phyloP scores from a whole-genome alignment of 2,329 filamentous ascomycete species.

The Diaporthe longicolla region DNA sequence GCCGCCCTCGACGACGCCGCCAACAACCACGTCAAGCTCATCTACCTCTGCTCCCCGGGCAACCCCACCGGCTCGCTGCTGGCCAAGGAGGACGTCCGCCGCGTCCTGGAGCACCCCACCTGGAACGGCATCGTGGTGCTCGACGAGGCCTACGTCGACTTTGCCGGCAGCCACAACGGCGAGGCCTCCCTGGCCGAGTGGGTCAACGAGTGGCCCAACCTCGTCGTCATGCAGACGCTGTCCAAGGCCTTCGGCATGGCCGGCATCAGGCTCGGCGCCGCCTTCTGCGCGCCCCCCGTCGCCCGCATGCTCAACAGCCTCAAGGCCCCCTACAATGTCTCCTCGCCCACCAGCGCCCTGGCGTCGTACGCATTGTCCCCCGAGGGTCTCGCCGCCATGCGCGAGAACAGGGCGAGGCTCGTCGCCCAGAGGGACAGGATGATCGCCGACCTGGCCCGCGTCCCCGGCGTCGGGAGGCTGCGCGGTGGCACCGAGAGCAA shows the following conservation, averaged over 20 bases:
- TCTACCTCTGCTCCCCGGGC: constrained; percentile 94
- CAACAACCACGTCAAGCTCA: constrained; percentile 80
- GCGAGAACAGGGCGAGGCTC: constrained; percentile 76
- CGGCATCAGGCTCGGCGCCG: constrained; percentile 89
- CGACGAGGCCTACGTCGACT: constrained; percentile 97
- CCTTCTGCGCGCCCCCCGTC: constrained; percentile 82
- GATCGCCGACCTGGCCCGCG: constrained; percentile 77
- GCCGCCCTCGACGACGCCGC: constrained; percentile 67
- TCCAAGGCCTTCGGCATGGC: constrained; percentile 97
- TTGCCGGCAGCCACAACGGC: constrained; percentile 72
- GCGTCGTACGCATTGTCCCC: constrained; percentile 80
- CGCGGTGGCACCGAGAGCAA: constrained; percentile 87
- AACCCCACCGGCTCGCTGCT: constrained; percentile 91
- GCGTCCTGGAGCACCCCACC: constrained; percentile 84
- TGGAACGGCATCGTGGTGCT: constrained; percentile 97
- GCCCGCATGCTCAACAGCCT: constrained; percentile 88
- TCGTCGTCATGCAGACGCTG: constrained; percentile 98
- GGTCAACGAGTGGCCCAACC: constrained; percentile 92
- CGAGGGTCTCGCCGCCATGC: constrained; percentile 81
- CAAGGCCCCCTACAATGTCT: constrained; percentile 97
- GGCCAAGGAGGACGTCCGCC: constrained; percentile 79
- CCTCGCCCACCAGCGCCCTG: constrained; percentile 86
- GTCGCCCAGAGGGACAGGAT: constrained; percentile 83
- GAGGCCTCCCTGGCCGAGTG: constrained; percentile 86
- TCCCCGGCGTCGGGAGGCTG: constrained; percentile 85